Conservation (phyloP, 768 basidiomycete genomes). For the Lactarius pseudohatsudake region DNA sequence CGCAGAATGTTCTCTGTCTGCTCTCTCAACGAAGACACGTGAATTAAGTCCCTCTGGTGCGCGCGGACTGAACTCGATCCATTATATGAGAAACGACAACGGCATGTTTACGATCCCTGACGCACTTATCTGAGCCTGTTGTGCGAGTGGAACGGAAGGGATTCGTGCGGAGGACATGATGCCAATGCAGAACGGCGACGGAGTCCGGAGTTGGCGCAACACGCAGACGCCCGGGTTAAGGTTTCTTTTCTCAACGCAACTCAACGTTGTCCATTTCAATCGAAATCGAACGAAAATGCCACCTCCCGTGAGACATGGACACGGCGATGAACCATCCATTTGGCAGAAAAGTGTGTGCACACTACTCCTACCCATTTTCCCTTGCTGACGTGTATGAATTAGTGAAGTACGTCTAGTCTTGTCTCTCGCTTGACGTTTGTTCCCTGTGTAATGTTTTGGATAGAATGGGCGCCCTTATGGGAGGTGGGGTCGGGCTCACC, state of each 20-base stretch:
- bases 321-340: conserved; percentile 28
- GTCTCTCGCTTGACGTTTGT: conserved; percentile 14
- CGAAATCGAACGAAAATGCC: conserved; percentile 23
- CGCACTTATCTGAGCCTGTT: conserved; percentile 87
- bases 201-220: conserved; percentile 3
- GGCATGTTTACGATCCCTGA: conserved; percentile 23
- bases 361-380: conserved; percentile 1
- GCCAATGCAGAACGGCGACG: not conserved
- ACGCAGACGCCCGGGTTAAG: conserved; percentile 14
- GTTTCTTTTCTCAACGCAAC: conserved; percentile 6
- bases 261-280: conserved; percentile 3
- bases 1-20: conserved; percentile 73
- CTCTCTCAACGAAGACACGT: conserved; percentile 71
- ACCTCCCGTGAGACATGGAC: conserved; percentile 23
- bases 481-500: conserved; percentile 90
- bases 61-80: conserved; percentile 62
- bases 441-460: conserved; percentile 19
- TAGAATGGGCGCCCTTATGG: conserved; percentile 92
- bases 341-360: conserved; percentile 30
- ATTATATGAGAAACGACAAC: conserved; percentile 17
- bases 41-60: conserved; percentile 79
- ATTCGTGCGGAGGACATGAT: conserved; percentile 15
- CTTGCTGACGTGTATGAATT: conserved; percentile 22
- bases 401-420: conserved; percentile 57
- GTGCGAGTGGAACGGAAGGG: conserved; percentile 63